Conservation (phyloP, 2,329 filamentous ascomycete species). For the Hawksworthiomyces lignivorus region DNA sequence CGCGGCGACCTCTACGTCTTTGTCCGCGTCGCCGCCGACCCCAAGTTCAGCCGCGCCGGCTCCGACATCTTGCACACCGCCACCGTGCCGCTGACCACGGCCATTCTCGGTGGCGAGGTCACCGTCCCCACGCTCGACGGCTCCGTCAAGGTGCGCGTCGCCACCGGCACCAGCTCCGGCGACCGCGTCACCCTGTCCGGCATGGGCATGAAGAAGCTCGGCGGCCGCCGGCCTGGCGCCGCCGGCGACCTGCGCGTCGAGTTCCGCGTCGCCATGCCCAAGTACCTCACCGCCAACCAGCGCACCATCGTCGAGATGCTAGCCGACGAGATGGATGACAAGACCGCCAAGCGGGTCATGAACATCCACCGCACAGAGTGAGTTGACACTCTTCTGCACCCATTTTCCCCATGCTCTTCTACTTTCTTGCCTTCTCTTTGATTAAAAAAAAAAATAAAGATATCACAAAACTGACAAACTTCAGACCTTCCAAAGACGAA, state of each 20-base stretch:
- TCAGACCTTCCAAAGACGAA: slow-evolving; percentile 20
- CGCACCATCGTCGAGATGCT: slow-evolving; percentile 90
- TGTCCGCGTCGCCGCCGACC: slow-evolving; percentile 80
- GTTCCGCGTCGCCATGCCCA: slow-evolving; percentile 92
- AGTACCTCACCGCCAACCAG: slow-evolving; percentile 86
- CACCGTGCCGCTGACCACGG: slow-evolving; percentile 84
- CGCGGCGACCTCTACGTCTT: slow-evolving; percentile 87
- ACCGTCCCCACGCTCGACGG: slow-evolving; percentile 84
- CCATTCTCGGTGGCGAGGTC: slow-evolving; percentile 83
- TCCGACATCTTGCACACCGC: slow-evolving; percentile 92
- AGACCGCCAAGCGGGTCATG: slow-evolving; percentile 87
- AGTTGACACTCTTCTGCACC: no score
- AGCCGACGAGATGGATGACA: slow-evolving; percentile 91
- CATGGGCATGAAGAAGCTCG: slow-evolving; percentile 88
- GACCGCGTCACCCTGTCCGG: slow-evolving; percentile 83
- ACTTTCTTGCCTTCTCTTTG: neutral
- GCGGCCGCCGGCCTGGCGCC: slow-evolving; percentile 56
- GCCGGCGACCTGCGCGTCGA: slow-evolving; percentile 85
- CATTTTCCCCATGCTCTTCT: slow-evolving; percentile 19
- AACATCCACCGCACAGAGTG: slow-evolving; percentile 56
- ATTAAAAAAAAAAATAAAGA: no score
- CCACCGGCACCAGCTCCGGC: slow-evolving; percentile 84
- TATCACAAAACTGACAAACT: neutral
- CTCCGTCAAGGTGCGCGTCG: slow-evolving; percentile 82
- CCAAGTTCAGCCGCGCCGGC: slow-evolving; percentile 80